Percentiles rank a stretch among this genome's conserved stretches.
Conservation (phyloP, 768 basidiomycete species). For the Boletus eberwhitei region DNA sequence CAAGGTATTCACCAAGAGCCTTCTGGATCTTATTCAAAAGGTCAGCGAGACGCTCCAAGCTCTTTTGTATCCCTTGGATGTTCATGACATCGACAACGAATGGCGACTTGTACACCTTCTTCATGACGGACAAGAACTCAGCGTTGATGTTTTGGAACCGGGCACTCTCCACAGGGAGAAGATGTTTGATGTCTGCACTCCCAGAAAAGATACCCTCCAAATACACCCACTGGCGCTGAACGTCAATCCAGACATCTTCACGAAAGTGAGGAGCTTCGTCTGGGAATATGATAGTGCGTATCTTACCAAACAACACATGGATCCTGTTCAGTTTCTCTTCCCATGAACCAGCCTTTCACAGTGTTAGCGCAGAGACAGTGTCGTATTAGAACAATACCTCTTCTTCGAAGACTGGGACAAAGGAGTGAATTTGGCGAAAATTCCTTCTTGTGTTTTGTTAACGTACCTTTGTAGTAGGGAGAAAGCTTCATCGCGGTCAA, state of each 20-base stretch:
- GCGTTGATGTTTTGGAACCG: slow-evolving; percentile 98
- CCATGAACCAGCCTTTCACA: slow-evolving; percentile 75
- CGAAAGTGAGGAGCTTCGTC: neutral
- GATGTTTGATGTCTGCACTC: slow-evolving; percentile 98
- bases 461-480: slow-evolving; percentile 91
- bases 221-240: slow-evolving; percentile 99
- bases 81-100: slow-evolving; percentile 97
- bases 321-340: slow-evolving; percentile 96
- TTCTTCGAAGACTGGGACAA: slow-evolving; percentile 74
- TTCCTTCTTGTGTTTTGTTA: neutral
- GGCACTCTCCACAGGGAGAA: slow-evolving; percentile 95
- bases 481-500: slow-evolving; percentile 96
- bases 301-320: slow-evolving; percentile 89
- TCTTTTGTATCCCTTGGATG: slow-evolving; percentile 95
- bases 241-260: slow-evolving; percentile 97
- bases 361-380: slow-evolving; percentile 5
- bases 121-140: slow-evolving; percentile 98
- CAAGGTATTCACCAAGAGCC: slow-evolving; percentile 97
- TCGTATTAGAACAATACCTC: slow-evolving; percentile 46
- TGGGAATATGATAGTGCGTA: neutral
- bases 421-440: slow-evolving; percentile 1
- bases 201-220: slow-evolving; percentile 99
- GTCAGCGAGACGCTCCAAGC: slow-evolving; percentile 93
- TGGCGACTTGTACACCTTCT: slow-evolving; percentile 99
- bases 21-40: slow-evolving; percentile 98